Percentiles rank a stretch among this genome's conserved stretches.
These are phyloP conservation scores for Phytophthora citrophthora DNA, from an alignment of 352 stramenopile genomes.

Conservation along the genomic window DNA sequence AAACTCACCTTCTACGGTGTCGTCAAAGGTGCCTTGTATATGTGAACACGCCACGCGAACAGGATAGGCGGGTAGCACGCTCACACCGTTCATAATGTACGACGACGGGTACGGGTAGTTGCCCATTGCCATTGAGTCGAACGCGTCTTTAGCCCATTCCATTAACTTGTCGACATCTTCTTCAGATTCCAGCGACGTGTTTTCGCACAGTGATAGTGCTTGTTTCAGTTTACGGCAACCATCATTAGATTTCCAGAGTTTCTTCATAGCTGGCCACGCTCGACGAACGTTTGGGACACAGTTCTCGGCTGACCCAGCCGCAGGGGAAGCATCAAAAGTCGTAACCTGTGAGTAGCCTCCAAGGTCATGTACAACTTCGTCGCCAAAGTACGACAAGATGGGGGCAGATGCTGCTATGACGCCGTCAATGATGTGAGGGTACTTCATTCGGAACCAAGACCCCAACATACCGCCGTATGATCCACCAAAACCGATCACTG, in stretches of 20 bases:
- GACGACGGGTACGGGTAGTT: conserved; percentile 95
- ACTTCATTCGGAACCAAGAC: conserved; percentile 80
- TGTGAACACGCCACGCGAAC: conserved; percentile 84
- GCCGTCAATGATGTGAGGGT: conserved; percentile 74
- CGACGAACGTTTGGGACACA: conserved; percentile 87
- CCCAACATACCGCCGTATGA: conserved; percentile 83
- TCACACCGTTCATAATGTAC: conserved; percentile 92
- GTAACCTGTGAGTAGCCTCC: conserved; percentile 45
- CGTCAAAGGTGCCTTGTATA: conserved; percentile 34
- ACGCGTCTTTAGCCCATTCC: conserved; percentile 77
- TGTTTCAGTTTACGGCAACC: conserved; percentile 51
- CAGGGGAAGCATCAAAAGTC: conserved; percentile 75
- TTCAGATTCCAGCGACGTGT: conserved; percentile 41
- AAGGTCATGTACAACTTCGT: conserved; percentile 73
- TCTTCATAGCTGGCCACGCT: conserved; percentile 62
- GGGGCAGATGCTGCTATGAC: conserved; percentile 72
- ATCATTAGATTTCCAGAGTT: conserved; percentile 48
- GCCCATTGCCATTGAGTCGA: conserved; percentile 94
- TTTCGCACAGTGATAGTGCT: conserved; percentile 62
- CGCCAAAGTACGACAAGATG: conserved; percentile 57
- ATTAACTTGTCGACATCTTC: conserved; percentile 62
- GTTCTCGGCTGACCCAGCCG: conserved; percentile 61
- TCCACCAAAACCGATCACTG: conserved; percentile 74
- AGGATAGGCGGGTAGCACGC: conserved; percentile 88
- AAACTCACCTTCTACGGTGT: conserved; percentile 32